phyloP scores from a whole-genome alignment of 179 eudicot genomes.

The Spinacia oleracea region DNA sequence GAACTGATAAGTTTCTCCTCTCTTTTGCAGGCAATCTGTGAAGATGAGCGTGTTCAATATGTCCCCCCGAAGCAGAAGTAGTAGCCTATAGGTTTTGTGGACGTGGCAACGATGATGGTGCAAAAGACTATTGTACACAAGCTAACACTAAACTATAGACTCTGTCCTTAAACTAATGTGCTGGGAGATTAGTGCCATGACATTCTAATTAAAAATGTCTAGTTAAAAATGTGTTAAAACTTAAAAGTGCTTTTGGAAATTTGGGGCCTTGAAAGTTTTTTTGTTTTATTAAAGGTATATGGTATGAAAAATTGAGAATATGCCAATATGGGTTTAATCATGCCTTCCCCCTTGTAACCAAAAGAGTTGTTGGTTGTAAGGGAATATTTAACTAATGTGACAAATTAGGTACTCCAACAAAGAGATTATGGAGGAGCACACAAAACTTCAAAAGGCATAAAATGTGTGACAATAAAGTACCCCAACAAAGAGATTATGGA shows the following conservation, averaged over 20 bases:
- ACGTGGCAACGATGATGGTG: conserved; percentile 19
- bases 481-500: too few relatives aligned
- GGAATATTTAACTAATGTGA: too few relatives aligned
- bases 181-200: background rate
- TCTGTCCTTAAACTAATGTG: background rate
- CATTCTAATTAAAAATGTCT: background rate
- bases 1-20: background rate
- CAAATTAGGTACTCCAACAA: too few relatives aligned
- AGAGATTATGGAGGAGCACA: too few relatives aligned
- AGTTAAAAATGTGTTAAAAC: background rate
- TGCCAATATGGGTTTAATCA: background rate
- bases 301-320: too few relatives aligned
- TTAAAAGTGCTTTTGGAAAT: background rate
- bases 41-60: conserved; percentile 64
- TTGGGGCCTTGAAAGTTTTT: background rate
- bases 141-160: conserved; percentile 1
- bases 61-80: conserved; percentile 61
- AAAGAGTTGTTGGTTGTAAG: too few relatives aligned
- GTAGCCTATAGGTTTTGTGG: background rate
- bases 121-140: background rate
- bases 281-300: background rate
- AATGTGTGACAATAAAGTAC: too few relatives aligned
- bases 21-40: conserved; percentile 56
- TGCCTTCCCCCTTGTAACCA: background rate
- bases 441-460: too few relatives aligned